Conservation (phyloP, 1,284 basidiomycete genomes). For the Flammula alnicola region DNA sequence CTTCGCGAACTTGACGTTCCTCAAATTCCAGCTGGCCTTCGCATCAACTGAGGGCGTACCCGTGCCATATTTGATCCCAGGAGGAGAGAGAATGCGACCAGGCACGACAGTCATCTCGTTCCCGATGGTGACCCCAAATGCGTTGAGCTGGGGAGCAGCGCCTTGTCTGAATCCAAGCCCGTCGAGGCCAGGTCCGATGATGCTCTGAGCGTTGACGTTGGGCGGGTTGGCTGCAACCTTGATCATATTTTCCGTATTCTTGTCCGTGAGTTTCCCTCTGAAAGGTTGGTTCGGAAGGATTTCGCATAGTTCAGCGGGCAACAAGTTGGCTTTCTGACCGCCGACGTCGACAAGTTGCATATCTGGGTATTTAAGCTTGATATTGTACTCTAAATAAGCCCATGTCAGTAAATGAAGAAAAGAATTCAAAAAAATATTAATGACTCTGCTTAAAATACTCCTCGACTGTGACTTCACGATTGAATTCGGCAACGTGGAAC, state of each 20-base stretch:
- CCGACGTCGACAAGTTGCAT: slow-evolving; percentile 68
- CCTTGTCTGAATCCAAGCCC: slow-evolving; percentile 62
- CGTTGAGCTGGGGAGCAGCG: slow-evolving; percentile 44
- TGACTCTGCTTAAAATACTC: slow-evolving; percentile 66
- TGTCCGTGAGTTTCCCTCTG: slow-evolving; percentile 69
- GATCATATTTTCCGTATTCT: slow-evolving; percentile 74
- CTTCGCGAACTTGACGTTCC: slow-evolving; percentile 60
- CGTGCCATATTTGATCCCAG: slow-evolving; percentile 58
- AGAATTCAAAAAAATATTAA: slow-evolving; percentile 24
- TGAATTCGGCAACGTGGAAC: slow-evolving; percentile 59
- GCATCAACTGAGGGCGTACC: slow-evolving; percentile 54
- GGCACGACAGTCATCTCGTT: slow-evolving; percentile 75
- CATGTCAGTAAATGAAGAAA: slow-evolving; percentile 3
- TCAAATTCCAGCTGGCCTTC: slow-evolving; percentile 74
- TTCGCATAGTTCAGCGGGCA: slow-evolving; percentile 74
- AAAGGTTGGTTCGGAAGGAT: slow-evolving; percentile 73
- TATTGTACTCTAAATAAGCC: slow-evolving; percentile 57
- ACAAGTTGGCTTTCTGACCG: slow-evolving; percentile 52
- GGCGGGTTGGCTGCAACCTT: slow-evolving; percentile 67
- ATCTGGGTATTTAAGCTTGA: slow-evolving; percentile 51
- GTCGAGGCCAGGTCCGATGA: slow-evolving; percentile 58
- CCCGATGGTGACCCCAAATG: slow-evolving; percentile 66
- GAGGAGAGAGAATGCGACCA: slow-evolving; percentile 66
- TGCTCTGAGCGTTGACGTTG: slow-evolving; percentile 63
- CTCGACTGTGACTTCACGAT: slow-evolving; percentile 57